These are phyloP conservation scores for Cyclostephanos tholiformis DNA, from an alignment of 108 stramenopile genomes.

Conservation along the genomic window DNA sequence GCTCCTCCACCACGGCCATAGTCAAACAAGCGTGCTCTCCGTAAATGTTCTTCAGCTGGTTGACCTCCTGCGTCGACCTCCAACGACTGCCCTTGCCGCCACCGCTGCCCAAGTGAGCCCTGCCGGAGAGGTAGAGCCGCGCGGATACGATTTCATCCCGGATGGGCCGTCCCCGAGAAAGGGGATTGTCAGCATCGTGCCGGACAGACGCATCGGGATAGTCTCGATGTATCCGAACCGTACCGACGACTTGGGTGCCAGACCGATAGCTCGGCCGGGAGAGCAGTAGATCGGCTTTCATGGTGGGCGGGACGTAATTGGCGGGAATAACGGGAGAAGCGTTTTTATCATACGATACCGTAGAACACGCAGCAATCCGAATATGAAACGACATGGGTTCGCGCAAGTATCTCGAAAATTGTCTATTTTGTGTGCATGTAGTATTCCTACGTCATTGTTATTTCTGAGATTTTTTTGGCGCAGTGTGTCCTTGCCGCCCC, in stretches of 20 bases:
- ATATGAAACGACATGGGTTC: too few relatives aligned
- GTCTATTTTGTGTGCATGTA: too few relatives aligned
- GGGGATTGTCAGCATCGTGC: too few relatives aligned
- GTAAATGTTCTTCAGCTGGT: slow-evolving; percentile 28
- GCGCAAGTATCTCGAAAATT: too few relatives aligned
- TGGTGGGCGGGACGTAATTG: not conserved
- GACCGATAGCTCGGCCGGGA: slow-evolving; percentile 41
- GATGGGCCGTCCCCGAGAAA: slow-evolving; percentile 10
- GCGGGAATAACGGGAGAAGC: not conserved
- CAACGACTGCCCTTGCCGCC: slow-evolving; percentile 17
- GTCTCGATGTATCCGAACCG: slow-evolving; percentile 26
- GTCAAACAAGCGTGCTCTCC: slow-evolving; percentile 43
- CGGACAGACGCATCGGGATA: not conserved
- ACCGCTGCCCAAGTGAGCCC: slow-evolving; percentile 23
- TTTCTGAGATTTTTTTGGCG: too few relatives aligned
- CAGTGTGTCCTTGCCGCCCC: too few relatives aligned
- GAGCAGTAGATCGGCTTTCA: slow-evolving; percentile 38
- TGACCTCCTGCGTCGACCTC: slow-evolving; percentile 38
- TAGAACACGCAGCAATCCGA: too few relatives aligned
- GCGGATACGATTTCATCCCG: slow-evolving; percentile 21
- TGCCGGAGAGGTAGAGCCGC: slow-evolving; percentile 41
- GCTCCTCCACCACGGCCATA: slow-evolving; percentile 34
- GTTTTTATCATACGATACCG: too few relatives aligned
- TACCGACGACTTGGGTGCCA: slow-evolving; percentile 42
- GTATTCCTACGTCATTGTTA: too few relatives aligned